Evolutionary conservation across 2,329 filamentous ascomycete species (phyloP).

Genomic region (Aspergillus versicolor): DNA sequence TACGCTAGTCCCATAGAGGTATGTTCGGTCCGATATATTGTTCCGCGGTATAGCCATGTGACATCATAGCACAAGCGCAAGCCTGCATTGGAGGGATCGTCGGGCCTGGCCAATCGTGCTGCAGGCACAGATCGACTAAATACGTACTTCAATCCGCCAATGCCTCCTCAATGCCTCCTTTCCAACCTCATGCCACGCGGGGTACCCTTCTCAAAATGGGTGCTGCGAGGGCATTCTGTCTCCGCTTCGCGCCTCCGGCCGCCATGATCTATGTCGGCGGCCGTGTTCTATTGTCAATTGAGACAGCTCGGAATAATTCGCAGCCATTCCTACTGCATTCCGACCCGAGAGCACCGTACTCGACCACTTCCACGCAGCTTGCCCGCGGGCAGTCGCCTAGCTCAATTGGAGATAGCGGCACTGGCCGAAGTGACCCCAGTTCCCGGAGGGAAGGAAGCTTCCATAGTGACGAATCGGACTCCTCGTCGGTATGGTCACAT

Average conservation of each 20-base stretch:
- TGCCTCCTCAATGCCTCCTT: constrained; percentile 23
- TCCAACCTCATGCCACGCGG: constrained; percentile 18
- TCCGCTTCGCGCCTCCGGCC: constrained; percentile 37
- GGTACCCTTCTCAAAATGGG: constrained; percentile 32
- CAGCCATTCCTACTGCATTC: constrained; percentile 18
- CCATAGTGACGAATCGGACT: constrained; percentile 25
- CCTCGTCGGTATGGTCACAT: constrained; percentile 43
- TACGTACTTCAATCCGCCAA: constrained; percentile 8
- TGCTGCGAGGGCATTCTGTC: constrained; percentile 30
- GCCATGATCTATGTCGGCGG: constrained; percentile 30
- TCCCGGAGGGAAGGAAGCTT: background rate
- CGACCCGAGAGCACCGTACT: constrained; percentile 26
- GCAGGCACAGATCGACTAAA: background rate
- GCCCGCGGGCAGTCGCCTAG: constrained; percentile 15
- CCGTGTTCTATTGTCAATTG: constrained; percentile 25
- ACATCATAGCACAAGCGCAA: constrained; percentile 24
- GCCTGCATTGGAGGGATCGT: background rate
- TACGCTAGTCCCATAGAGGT: constrained; percentile 23
- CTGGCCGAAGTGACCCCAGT: constrained; percentile 3
- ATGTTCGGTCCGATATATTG: constrained; percentile 19
- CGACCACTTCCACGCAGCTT: constrained; percentile 18
- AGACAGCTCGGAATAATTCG: constrained; percentile 24
- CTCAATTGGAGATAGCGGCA: background rate
- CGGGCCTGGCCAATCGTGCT: background rate
- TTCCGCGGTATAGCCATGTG: constrained; percentile 21